Percentiles rank a stretch among this genome's conserved stretches.
phyloP scores from a whole-genome alignment of 495 filamentous ascomycete species.

The Penicillium samsonianum region DNA sequence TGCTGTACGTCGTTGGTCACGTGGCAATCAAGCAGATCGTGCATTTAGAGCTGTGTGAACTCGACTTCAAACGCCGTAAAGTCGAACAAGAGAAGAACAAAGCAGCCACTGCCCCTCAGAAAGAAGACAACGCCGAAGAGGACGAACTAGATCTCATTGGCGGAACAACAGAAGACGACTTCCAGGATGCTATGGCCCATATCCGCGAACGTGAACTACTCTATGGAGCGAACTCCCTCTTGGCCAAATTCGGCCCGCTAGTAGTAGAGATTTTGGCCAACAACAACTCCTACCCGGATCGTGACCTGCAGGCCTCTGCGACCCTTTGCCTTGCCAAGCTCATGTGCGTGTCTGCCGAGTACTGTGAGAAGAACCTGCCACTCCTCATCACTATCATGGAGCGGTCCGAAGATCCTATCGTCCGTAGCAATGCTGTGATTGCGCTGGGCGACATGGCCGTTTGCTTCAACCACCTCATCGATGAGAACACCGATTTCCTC shows the following conservation, averaged over 20 bases:
- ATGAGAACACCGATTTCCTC: slow-evolving; percentile 98
- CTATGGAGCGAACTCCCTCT: slow-evolving; percentile 79
- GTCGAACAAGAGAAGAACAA: slow-evolving; percentile 89
- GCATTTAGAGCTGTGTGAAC: slow-evolving; percentile 95
- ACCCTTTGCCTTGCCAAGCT: slow-evolving; percentile 97
- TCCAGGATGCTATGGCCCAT: slow-evolving; percentile 91
- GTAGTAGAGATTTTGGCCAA: slow-evolving; percentile 92
- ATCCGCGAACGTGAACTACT: slow-evolving; percentile 93
- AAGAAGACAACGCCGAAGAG: slow-evolving; percentile 48
- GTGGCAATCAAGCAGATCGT: slow-evolving; percentile 99
- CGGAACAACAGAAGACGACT: slow-evolving; percentile 97
- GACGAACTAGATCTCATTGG: slow-evolving; percentile 96
- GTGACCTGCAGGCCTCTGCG: slow-evolving; percentile 85
- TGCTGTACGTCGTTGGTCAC: slow-evolving; percentile 94
- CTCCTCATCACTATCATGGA: slow-evolving; percentile 98
- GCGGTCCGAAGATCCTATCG: slow-evolving; percentile 83
- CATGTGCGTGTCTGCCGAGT: slow-evolving; percentile 95
- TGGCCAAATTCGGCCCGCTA: slow-evolving; percentile 86
- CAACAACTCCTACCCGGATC: slow-evolving; percentile 85
- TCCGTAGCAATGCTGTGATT: slow-evolving; percentile 93
- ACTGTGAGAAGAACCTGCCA: slow-evolving; percentile 90
- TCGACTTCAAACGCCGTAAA: slow-evolving; percentile 96
- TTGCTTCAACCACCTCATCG: slow-evolving; percentile 98
- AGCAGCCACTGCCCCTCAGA: slow-evolving; percentile 48
- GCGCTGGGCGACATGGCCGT: slow-evolving; percentile 98